phyloP scores from a whole-genome alignment of 345 rosid genomes.

The Arabidopsis thaliana region TAIR10.1 NC_003076.8:2729001-2729500 shows the following conservation, averaged over 20 bases:
- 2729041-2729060: slow-evolving; percentile 97
- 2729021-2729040: slow-evolving; percentile 94
- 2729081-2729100: not conserved
- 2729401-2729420: slow-evolving; percentile 8
- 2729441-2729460: slow-evolving; percentile 86
- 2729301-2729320: not conserved
- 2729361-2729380: not conserved
- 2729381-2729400: slow-evolving; percentile 9
- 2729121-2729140: not conserved
- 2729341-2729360: slow-evolving; percentile 2
- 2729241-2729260: slow-evolving; percentile 99
- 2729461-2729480: slow-evolving; percentile 91
- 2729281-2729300: slow-evolving; percentile 65
- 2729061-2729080: slow-evolving; percentile 57
- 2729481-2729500: slow-evolving; percentile 95
- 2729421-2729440: slow-evolving; percentile 84
- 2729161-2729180: slow-evolving; percentile 1
- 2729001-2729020: slow-evolving; percentile 97
- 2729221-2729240: slow-evolving; percentile 98
- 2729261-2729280: slow-evolving; percentile 94
- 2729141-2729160: slow-evolving; percentile 12
- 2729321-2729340: slow-evolving; percentile 6
- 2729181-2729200: slow-evolving; percentile 74
- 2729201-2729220: slow-evolving; percentile 93
- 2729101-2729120: slow-evolving; percentile 9